Percentiles rank a stretch among this genome's conserved stretches.
These are phyloP conservation scores for Auriscalpium orientale DNA, from an alignment of 768 basidiomycete species.

Conservation along the genomic window DNA sequence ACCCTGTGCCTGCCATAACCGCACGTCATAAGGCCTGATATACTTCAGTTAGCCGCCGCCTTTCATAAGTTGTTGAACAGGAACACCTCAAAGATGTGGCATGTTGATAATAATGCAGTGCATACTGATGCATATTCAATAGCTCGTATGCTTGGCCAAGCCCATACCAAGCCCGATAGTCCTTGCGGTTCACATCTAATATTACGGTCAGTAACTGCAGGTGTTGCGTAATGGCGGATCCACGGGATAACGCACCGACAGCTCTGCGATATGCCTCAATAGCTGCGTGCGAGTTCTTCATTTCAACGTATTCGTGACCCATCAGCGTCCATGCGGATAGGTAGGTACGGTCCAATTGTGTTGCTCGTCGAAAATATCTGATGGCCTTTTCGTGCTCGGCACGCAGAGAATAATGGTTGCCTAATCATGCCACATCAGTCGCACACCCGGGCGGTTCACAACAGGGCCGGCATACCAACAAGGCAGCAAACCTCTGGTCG, in stretches of 20 bases:
- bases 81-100: constrained; percentile 83
- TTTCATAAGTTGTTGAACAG: not conserved
- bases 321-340: constrained; percentile 97
- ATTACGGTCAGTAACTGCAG: constrained; percentile 2
- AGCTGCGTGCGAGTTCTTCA: constrained; percentile 98
- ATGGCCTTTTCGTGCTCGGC: constrained; percentile 95
- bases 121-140: constrained; percentile 94
- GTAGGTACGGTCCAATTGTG: constrained; percentile 92
- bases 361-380: constrained; percentile 88
- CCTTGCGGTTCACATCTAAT: constrained; percentile 89
- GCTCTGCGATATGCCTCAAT: constrained; percentile 97
- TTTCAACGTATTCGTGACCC: constrained; percentile 98
- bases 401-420: constrained; percentile 94
- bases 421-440: constrained; percentile 31
- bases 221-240: too few relatives aligned
- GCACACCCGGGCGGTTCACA: not conserved
- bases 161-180: constrained; percentile 98
- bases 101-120: constrained; percentile 92
- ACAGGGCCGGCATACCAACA: constrained; percentile 55
- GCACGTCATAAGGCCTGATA: constrained; percentile 84
- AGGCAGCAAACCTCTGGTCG: constrained; percentile 95
- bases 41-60: not conserved
- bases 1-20: constrained; percentile 93
- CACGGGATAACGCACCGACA: constrained; percentile 57
- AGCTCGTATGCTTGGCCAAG: constrained; percentile 97